Evolutionary conservation across 176 grass and related monocot genomes (phyloP), one percentile per base, ranked within the genome.

Genomic region (Oryza glumipatula): DNA sequence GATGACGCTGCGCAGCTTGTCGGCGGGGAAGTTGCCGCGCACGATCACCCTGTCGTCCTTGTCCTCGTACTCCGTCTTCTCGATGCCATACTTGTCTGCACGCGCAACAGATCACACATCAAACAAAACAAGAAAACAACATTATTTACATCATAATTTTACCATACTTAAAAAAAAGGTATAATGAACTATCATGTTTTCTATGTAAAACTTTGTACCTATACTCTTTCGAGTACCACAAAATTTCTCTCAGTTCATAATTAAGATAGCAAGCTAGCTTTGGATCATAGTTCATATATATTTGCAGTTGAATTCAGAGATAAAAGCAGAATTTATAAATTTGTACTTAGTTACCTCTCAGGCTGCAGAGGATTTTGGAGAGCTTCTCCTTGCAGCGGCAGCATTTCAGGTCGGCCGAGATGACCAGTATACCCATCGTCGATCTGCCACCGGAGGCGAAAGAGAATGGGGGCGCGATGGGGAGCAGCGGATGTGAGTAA

Each of bases 51-150:
- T 49, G 28, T 76, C 67, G 0, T 14, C 13, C 1, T 89, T 80
- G 41, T 14, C 13, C 1, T 89, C 87, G 41, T 41, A 89, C 64
- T 89, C 87, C 32, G 30, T 47, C 71, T 80, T 85, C 51, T 89
- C 82, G 82, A 89, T 85, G 41, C n/a, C 63, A 45, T 23, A 89
- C 15, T 76, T 71, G 15, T 32, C 87, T 89, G 84, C 38, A 56
- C 46, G 47, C 46, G 5, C 7, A 6, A 9, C 35, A 36, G 35
- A 36, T 36, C 0, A 14, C 2, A 49, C 0, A 49, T 49, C 11
- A 49, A 49, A 11, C 1, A 14, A 49, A 13, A 11, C 47, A 49
- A 19, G 17, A 15, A 56, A 56, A 56, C 6, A 39, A 39, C 38
- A 39, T 39, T 7, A 35, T 28, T 28, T 28, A 28, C 28, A 28